Conservation (phyloP, 2,329 filamentous ascomycete species). For the Microdochium bolleyi region DNA sequence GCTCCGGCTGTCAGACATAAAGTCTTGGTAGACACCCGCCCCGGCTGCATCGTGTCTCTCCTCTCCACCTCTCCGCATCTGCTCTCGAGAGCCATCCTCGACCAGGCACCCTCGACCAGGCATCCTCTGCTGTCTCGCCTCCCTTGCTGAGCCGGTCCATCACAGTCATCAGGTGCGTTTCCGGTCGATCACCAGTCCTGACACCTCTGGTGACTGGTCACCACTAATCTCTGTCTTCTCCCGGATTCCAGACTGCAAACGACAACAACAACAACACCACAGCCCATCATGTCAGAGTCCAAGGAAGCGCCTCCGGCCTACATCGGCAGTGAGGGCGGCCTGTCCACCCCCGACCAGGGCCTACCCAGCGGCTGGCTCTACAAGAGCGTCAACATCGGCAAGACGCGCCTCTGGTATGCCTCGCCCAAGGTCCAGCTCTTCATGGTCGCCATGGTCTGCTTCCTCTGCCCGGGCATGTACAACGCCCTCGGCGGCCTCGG, state of each 20-base stretch:
- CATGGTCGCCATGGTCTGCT: slow-evolving; percentile 64
- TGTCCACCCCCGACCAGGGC: slow-evolving; percentile 16
- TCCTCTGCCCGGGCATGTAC: slow-evolving; percentile 67
- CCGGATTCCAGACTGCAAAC: neutral
- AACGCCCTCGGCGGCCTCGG: slow-evolving; percentile 60
- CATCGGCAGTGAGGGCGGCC: slow-evolving; percentile 9
- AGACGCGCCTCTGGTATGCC: slow-evolving; percentile 58
- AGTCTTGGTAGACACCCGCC: neutral
- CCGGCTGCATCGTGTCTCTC: neutral
- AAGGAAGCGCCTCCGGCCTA: slow-evolving; percentile 3
- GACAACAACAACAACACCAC: too few relatives aligned
- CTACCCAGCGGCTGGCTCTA: slow-evolving; percentile 58
- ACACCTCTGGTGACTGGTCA: too few relatives aligned
- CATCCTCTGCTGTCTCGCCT: too few relatives aligned
- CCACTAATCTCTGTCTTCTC: neutral
- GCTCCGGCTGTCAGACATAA: neutral
- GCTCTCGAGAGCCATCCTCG: too few relatives aligned
- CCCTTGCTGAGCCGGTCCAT: neutral
- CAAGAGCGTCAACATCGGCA: slow-evolving; percentile 47
- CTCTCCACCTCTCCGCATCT: neutral
- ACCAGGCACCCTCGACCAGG: too few relatives aligned
- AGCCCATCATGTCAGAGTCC: neutral
- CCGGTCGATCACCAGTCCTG: too few relatives aligned
- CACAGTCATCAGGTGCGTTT: too few relatives aligned
- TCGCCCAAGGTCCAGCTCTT: slow-evolving; percentile 65